A percentile compares a stretch with the other conserved stretches of the same genome.
These are phyloP conservation scores for Lunularia cruciata DNA, from an alignment of 225 moss, liverwort and hornwort species.

Conservation along the genomic window DNA sequence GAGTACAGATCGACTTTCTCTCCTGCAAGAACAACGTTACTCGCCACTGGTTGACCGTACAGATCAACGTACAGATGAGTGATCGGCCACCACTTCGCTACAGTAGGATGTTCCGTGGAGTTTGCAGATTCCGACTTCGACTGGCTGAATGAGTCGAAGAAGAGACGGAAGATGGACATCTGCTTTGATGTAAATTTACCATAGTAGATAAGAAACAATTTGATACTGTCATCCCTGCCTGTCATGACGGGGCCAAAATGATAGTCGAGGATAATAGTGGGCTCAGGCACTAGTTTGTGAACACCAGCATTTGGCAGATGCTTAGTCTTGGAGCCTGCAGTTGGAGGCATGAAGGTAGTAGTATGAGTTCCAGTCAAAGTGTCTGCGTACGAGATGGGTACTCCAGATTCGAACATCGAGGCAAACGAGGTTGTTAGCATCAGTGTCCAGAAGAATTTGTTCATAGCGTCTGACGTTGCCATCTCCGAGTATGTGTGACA, in stretches of 20 bases:
- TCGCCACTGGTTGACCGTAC: constrained; percentile 47
- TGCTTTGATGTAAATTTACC: constrained; percentile 24
- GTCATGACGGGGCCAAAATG: constrained; percentile 35
- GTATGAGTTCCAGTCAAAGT: background rate
- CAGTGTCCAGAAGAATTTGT: too few relatives aligned
- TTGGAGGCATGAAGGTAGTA: constrained; percentile 1
- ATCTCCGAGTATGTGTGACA: too few relatives aligned
- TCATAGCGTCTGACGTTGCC: too few relatives aligned
- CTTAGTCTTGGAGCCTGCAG: background rate
- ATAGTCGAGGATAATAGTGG: constrained; percentile 31
- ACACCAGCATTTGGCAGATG: background rate
- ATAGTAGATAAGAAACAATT: constrained; percentile 31
- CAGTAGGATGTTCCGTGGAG: constrained; percentile 49
- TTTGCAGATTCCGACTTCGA: constrained; percentile 36
- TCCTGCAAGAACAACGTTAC: constrained; percentile 37
- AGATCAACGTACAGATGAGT: constrained; percentile 46
- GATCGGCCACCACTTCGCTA: constrained; percentile 60
- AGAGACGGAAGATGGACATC: constrained; percentile 15
- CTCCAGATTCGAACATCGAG: too few relatives aligned
- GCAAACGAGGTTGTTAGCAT: too few relatives aligned
- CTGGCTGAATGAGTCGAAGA: constrained; percentile 33
- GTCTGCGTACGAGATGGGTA: background rate
- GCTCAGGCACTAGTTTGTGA: constrained; percentile 18
- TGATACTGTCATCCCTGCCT: constrained; percentile 3
- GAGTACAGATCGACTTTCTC: constrained; percentile 42